Evolutionary conservation across 2,329 filamentous ascomycete species (phyloP), one percentile per base, ranked within the genome.

Genomic region (Phaeosphaeriaceae sp.): DNA sequence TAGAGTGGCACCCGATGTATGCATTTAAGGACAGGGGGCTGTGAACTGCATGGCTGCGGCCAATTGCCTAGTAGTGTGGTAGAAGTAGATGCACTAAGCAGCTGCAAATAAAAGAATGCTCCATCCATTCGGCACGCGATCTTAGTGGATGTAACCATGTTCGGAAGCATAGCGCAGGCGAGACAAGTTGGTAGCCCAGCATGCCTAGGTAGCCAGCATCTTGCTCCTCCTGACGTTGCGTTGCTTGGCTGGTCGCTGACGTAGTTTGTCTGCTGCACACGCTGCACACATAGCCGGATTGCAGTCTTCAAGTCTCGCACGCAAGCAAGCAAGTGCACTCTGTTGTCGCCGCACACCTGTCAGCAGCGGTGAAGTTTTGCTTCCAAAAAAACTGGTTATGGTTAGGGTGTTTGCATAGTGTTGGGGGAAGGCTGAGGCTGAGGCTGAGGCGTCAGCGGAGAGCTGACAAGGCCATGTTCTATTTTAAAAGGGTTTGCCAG

Each of bases 391-490:
- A n/a, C 17, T 35, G 21, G 2, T 37, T 41, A 28, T 15, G 43
- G 46, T 13, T 45, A 44, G 28, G 26, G 7, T 37, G 35, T 32
- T 44, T 30, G 51, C 35, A 36, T 40, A 53, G 36, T 30, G 52
- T 32, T 35, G 30, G 38, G 54, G 64, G 63, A n/a, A n/a, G n/a
- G n/a, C n/a, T n/a, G n/a, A 65, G 64, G 64, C 64, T 67, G 64
- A 63, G 56, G 55, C 58, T 26, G 23, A 12, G 28, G 36, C 36
- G 52, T 53, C 42, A 55, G 57, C 60, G 43, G 29, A 46, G 43
- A 49, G 56, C 49, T 57, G 50, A 53, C 44, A 58, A 50, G 60
- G 53, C 50, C 44, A 26, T 36, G 36, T 48, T 45, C 61, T 64
- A 64, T 61, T 52, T 57, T 52, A 61, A 65, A 59, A 46, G 40